Base-by-base conservation (phyloP, 192 early-diverging fungal species). In the Coemansia interrupta region DNA sequence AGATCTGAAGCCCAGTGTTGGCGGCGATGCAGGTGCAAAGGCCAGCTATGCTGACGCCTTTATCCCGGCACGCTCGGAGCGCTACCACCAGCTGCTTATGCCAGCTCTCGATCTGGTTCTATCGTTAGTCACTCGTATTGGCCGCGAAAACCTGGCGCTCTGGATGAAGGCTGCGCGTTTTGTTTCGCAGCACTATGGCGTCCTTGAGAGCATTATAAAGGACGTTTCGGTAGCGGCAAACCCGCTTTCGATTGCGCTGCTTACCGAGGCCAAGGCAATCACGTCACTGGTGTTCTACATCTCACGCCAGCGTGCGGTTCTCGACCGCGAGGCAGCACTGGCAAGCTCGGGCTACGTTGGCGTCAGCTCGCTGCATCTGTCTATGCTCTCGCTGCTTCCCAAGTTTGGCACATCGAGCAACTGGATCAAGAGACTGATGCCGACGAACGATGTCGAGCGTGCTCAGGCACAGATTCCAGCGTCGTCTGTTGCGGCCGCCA, bases 1-100 rank as follows among this genome's bases (percentile, higher is more conserved):
- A 15, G 85, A 92, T 49, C 67, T 84, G 32, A 61, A 77, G 13
- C 92, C 91, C 18, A 62, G 56, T 11, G 54, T 62, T 1, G 52
- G 65, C 46, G 45, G 57, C 54, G 60, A 63, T 7, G 14, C 24
- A 4, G 48, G 48, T 4, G 17, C 38, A 11, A 12, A 38, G n/a
- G 2, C 58, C 10, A 57, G 47, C 66, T 67, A 54, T 26, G 66
- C 70, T 12, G 84, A 85, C 15, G 62, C 54, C 32, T 62, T 62
- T 67, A 81, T 70, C 17, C 64, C 68, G 18, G 69, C 61, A 10
- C 59, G 54, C 29, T 41, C 56, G 28, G 87, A 88, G 66, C 72
- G 78, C 58, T 90, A 85, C 63, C 81, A 88, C 65, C 71, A 83
- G 56, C 80, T 87, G 38, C 60, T 87, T 9, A 76, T 83, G 48